These are phyloP conservation scores for Cladosporium halotolerans DNA, from an alignment of 2,329 filamentous ascomycete genomes.

Conservation along the genomic window DNA sequence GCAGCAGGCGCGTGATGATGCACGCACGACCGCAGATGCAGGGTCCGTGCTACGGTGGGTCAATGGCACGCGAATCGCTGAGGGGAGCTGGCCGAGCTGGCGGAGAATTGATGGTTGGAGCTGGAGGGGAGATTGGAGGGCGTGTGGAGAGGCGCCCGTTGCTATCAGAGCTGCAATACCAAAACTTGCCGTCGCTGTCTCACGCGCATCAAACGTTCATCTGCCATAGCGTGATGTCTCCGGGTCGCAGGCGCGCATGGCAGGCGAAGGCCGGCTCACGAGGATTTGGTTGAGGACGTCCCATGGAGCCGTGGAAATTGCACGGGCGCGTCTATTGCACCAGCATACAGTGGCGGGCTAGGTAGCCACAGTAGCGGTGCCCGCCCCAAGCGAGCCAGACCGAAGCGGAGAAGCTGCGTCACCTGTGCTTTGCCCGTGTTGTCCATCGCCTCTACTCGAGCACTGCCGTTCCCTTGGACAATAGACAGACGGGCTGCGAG, in stretches of 20 bases:
- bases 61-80: not conserved
- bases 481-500: not conserved
- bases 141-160: not conserved
- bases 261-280: not conserved
- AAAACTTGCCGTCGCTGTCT: not conserved
- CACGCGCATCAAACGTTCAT: not conserved
- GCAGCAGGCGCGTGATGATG: constrained; percentile 4
- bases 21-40: constrained; percentile 1
- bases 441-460: not conserved
- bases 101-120: not conserved
- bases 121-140: not conserved
- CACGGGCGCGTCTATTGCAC: not conserved
- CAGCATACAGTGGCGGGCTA: not conserved
- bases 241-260: constrained; percentile 1
- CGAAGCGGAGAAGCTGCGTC: not conserved
- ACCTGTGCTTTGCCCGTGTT: not conserved
- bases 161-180: not conserved
- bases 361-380: not conserved
- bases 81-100: constrained; percentile 1
- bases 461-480: not conserved
- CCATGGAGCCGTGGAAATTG: constrained; percentile 6
- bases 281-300: constrained; percentile 3
- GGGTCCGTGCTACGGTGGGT: constrained; percentile 7
- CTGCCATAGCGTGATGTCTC: not conserved
- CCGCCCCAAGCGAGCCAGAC: not conserved